Evolutionary conservation across 2,329 filamentous ascomycete species (phyloP).

Genomic region (Cladorrhinum sp.): DNA sequence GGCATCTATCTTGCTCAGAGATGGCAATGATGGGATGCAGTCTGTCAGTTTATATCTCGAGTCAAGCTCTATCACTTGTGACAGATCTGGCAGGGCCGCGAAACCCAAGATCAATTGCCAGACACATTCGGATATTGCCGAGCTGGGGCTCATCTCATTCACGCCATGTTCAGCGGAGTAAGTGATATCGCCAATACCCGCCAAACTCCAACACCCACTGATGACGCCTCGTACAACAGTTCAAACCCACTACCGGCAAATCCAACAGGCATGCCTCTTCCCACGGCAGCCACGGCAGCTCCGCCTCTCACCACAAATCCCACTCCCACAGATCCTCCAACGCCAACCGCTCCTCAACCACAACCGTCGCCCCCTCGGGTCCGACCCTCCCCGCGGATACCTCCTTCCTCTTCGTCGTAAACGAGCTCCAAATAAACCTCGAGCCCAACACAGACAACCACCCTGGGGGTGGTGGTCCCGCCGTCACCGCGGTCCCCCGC

Average conservation of each 20-base stretch:
- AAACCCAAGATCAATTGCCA: too few relatives aligned
- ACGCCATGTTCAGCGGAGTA: background rate
- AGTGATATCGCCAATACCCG: background rate
- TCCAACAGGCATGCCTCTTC: background rate
- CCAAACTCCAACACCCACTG: too few relatives aligned
- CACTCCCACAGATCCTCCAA: background rate
- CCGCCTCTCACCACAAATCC: background rate
- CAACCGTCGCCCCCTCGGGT: background rate
- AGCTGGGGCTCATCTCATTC: too few relatives aligned
- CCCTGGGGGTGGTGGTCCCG: background rate
- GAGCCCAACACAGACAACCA: background rate
- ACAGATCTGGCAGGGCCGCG: background rate
- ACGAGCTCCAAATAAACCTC: slow-evolving; percentile 31
- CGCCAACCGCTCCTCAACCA: background rate
- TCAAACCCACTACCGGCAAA: background rate
- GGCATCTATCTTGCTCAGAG: background rate
- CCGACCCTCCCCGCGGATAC: background rate
- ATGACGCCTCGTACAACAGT: background rate
- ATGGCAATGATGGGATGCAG: background rate
- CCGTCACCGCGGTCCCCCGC: background rate
- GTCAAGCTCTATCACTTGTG: background rate
- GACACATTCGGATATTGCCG: too few relatives aligned
- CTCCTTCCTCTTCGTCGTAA: slow-evolving; percentile 40
- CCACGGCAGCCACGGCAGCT: background rate
- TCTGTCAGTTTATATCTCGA: background rate